Conservation (phyloP, 345 rosid species). For the Brassica nigra region DNA sequence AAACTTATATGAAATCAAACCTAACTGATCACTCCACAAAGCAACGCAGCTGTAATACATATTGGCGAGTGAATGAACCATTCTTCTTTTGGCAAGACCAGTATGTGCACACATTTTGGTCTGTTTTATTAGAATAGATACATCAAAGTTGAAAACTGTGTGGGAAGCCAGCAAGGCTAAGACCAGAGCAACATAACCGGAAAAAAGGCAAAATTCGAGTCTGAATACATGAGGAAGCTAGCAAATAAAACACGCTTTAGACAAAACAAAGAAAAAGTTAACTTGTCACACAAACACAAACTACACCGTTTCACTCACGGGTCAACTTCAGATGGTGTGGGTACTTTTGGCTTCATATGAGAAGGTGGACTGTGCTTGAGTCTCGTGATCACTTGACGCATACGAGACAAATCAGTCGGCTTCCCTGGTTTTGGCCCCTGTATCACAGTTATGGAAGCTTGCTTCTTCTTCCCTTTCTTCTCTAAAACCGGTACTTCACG, state of each 20-base stretch:
- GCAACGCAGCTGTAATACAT: neutral
- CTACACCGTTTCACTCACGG: conserved; percentile 11
- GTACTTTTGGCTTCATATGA: conserved; percentile 67
- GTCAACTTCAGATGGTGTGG: conserved; percentile 58
- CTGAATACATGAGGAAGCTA: conserved; percentile 1
- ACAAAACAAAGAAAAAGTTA: conserved; percentile 13
- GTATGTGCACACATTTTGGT: neutral
- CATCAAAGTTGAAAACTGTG: conserved; percentile 22
- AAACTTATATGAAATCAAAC: neutral
- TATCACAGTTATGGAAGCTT: conserved; percentile 60
- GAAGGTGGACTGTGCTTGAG: conserved; percentile 79
- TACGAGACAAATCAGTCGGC: conserved; percentile 77
- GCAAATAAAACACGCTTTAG: neutral
- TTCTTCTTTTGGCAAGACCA: neutral
- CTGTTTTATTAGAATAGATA: conserved; percentile 24
- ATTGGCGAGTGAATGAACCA: neutral
- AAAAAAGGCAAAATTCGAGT: conserved; percentile 21
- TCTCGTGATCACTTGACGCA: conserved; percentile 76
- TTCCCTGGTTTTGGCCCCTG: conserved; percentile 95
- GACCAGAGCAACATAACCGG: conserved; percentile 10
- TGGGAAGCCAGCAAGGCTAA: conserved; percentile 9
- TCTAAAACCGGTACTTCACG: conserved; percentile 68
- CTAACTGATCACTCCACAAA: neutral
- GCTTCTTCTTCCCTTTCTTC: conserved; percentile 75
- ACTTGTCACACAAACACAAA: conserved; percentile 17